Base-by-base conservation (phyloP, 2,329 filamentous ascomycete genomes). In the Beauveria rudraprayagi region DNA sequence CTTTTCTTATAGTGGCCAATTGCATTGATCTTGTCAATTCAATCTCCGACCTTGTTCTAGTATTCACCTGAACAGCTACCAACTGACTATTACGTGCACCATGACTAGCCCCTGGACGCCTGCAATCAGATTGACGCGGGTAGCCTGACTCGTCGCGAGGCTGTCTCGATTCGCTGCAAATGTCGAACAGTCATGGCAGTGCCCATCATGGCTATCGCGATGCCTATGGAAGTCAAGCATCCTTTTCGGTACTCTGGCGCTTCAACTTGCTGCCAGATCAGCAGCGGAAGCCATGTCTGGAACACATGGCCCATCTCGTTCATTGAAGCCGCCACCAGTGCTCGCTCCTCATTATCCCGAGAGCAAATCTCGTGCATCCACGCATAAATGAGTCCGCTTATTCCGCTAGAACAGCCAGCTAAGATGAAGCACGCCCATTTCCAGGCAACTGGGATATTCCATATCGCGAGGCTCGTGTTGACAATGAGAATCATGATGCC, bases 221-320 rank as follows among this genome's bases (percentile, higher is more conserved):
- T 67, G 6, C 77, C 75, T 5, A 81, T 72, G 64, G 80, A 78
- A 0, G 83, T 85, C 10, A 83, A 77, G 56, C 80, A 87, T 0
- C 85, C 86, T 66, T 87, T 87, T 1, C 72, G 75, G 61, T 88
- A 89, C 48, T 73, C 65, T 0, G 86, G 85, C 0, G 80, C 82
- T 61, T 88, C 83, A 0, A 85, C 76, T 67, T 86, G 83, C 71
- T 85, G 81, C 86, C 85, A 89, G 10, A 88, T 78, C 9, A 88
- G 68, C 37, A 87, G 76, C 7, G 87, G 87, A 47, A 90, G 69
- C 86, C 86, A 90, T 0, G 86, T 84, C 67, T 89, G 85, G 48
- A 90, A 72, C 1, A 88, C 84, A 63, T 89, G 88, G 0, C 85
- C 86, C 74, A 89, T 80, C 68, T 87, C 81, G 63, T 89, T 90